Percentiles rank a stretch among this genome's conserved stretches.
These are phyloP conservation scores for Coemansia sp. DNA, from an alignment of 192 early-diverging fungal species.

Conservation along the genomic window DNA sequence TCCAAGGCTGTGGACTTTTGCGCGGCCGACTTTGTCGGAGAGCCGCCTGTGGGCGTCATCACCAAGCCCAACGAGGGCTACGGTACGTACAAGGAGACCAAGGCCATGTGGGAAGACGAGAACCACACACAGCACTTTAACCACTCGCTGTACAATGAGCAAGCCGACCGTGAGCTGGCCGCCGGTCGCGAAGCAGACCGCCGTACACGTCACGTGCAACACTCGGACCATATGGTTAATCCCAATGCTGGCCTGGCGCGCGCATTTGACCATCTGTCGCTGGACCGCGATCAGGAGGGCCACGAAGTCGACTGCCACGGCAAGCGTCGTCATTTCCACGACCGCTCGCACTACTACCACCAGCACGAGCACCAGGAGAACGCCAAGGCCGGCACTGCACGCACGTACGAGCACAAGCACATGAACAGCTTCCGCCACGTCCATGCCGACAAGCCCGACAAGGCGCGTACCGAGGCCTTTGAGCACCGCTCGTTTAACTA, in stretches of 20 bases:
- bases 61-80: constrained; percentile 54
- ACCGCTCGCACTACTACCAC: constrained; percentile 57
- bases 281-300: constrained; percentile 53
- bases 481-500: constrained; percentile 59
- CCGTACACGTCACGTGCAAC: constrained; percentile 52
- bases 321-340: constrained; percentile 51
- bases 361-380: constrained; percentile 58
- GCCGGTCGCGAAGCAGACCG: constrained; percentile 41
- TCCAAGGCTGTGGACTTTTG: constrained; percentile 46
- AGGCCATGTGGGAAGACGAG: constrained; percentile 57
- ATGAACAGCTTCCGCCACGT: constrained; percentile 55
- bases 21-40: constrained; percentile 42
- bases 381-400: constrained; percentile 49
- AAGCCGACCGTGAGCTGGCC: constrained; percentile 51
- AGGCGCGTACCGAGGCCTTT: constrained; percentile 53
- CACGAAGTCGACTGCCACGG: constrained; percentile 53
- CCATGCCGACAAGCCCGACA: constrained; percentile 51
- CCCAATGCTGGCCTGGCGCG: constrained; percentile 49
- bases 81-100: constrained; percentile 56
- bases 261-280: constrained; percentile 52
- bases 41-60: constrained; percentile 45
- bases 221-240: constrained; percentile 54
- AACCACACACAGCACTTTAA: constrained; percentile 55
- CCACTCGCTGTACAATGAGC: constrained; percentile 58
- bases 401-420: constrained; percentile 57